Evolutionary conservation across 1,139 yeast genomes (phyloP), one percentile per base, ranked within the genome.

Genomic region (Pichia inconspicua): DNA sequence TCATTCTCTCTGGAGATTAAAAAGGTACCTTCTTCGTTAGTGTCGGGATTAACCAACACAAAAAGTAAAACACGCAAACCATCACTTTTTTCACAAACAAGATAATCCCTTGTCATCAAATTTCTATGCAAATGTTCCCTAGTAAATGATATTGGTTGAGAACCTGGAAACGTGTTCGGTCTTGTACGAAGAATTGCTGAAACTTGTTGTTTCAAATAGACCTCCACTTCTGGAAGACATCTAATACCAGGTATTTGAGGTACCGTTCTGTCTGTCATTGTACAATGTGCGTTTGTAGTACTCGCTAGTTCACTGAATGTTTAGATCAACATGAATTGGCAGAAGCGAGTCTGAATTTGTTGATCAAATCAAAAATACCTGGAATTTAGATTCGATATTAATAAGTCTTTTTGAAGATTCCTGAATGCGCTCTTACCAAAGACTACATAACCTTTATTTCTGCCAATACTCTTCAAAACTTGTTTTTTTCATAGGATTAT

Each of bases 61-160:
- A 84, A 71, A 63, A 84, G 67, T 44, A 92, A 69, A 52, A 95
- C 87, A 48, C 99, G 72, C 47, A 92, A 70, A 0, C 99, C 99
- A 66, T 94, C 98, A 0, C 95, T 81, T 64, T 94, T 94, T 62
- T 94, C 99, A 68, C 98, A 92, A 0, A 92, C 98, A 59, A 80
- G 84, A 63, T 89, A 92, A 59, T 84, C 89, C 48, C 76, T 76
- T 3, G 70, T 69, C 63, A 76, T 64, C 45, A 92, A 68, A 36
- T 80, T 78, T 47, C 79, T 79, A 7, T 72, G 70, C 39, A 92
- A 71, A 66, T 90, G 97, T 40, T 73, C 71, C 51, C 88, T 72
- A 43, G 87, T 82, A 64, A 94, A 90, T 36, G 96, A 87, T 1
- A 92, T 88, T 0, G 99, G 99, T 66, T 94, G 98, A 1, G 97